A percentile compares a stretch with the other conserved stretches of the same genome.
phyloP scores from a whole-genome alignment of 192 early-diverging fungal genomes.

The Pilaira anomala region DNA sequence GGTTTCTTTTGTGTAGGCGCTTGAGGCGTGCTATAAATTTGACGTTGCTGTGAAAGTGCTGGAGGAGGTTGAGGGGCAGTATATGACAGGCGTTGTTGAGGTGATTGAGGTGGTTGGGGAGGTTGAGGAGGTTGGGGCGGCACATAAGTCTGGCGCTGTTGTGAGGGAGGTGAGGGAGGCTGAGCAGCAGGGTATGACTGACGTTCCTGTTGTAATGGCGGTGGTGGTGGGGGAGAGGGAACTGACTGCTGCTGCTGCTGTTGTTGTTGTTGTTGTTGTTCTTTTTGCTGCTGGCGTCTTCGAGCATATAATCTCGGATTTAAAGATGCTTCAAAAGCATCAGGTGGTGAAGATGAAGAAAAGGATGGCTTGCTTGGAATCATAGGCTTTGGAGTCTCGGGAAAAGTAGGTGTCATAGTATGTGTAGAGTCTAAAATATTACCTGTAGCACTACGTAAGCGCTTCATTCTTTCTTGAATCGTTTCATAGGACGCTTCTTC shows the following conservation, averaged over 20 bases:
- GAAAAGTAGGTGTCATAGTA: background rate
- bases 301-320: background rate
- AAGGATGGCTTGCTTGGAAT: background rate
- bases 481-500: background rate
- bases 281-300: too few relatives aligned
- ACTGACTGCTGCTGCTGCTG: too few relatives aligned
- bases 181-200: background rate
- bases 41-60: background rate
- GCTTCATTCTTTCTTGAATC: background rate
- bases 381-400: background rate
- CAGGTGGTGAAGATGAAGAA: background rate
- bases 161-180: background rate
- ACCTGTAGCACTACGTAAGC: background rate
- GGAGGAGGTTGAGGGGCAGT: too few relatives aligned
- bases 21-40: background rate
- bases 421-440: background rate
- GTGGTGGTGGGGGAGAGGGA: too few relatives aligned
- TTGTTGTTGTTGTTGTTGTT: background rate
- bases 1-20: too few relatives aligned
- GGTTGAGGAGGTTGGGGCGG: too few relatives aligned
- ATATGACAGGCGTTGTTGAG: too few relatives aligned
- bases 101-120: background rate
- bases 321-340: conserved; percentile 15
- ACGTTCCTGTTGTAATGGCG: too few relatives aligned
- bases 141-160: too few relatives aligned